Evolutionary conservation across 768 basidiomycete species (phyloP), one percentile per base, ranked within the genome.

Genomic region (Lactarius psammicola): DNA sequence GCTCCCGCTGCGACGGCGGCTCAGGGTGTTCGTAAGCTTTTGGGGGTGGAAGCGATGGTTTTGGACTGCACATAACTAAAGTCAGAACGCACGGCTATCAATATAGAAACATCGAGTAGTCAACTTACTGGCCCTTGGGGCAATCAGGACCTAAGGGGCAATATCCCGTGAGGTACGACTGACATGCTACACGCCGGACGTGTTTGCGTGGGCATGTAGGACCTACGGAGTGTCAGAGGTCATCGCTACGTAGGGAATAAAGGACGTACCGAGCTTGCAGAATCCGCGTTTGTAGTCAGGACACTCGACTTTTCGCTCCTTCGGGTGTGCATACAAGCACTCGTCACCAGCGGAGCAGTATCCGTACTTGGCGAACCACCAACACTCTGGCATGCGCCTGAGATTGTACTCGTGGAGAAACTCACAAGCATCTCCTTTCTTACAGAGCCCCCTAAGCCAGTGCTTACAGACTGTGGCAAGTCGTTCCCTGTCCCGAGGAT

Each of bases 321-420:
- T 93, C 15, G 94, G 94, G 74, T 96, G 94, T 18, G 93, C 92
- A 75, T 98, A 99, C 70, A 99, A 80, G 75, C 97, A 99, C 76
- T 98, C 95, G 71, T 96, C 95, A 63, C 97, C 96, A 23, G 95
- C 89, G 30, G 93, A 92, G 76, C 97, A 98, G 76, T 95, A 98
- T 18, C 97, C 97, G 72, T 94, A 95, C 76, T 96, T 97, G 59
- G 93, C 93, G 76, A 88, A 98, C 95, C 95, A 98, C 89, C 94
- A 97, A 73, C 97, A 98, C 75, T 98, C 94, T 7, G 97, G 97
- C 95, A 98, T 98, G 67, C 93, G 89, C 65, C 97, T 80, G 59
- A 99, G 83, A 75, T 98, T 97, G 80, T 98, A 99, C 79, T 98
- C 97, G 78, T 99, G 97, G 74, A 98, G 83, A 77, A 98, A 99